phyloP scores from a whole-genome alignment of 2,329 filamentous ascomycete species.

The Paecilomyces formosus region DNA sequence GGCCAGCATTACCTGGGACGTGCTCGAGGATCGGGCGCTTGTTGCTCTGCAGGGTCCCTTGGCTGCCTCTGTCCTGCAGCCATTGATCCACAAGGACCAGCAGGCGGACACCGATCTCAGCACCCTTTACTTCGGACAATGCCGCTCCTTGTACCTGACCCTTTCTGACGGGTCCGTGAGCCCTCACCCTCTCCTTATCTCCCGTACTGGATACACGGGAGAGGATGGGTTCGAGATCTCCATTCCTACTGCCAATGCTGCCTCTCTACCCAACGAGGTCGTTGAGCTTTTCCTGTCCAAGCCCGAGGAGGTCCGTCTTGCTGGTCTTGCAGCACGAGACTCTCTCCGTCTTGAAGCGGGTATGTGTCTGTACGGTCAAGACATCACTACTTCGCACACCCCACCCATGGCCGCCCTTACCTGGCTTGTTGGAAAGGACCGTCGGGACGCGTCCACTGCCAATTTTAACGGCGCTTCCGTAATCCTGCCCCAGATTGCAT shows the following conservation, averaged over 20 bases:
- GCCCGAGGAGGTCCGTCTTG: conserved; percentile 64
- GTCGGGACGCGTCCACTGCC: conserved; percentile 49
- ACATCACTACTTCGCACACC: conserved; percentile 72
- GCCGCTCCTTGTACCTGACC: conserved; percentile 57
- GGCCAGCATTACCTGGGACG: conserved; percentile 57
- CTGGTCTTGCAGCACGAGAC: conserved; percentile 84
- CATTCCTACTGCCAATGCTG: conserved; percentile 59
- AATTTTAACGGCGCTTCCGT: conserved; percentile 80
- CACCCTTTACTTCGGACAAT: conserved; percentile 74
- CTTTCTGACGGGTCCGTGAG: conserved; percentile 47
- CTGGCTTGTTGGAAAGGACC: conserved; percentile 81
- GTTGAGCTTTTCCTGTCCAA: conserved; percentile 62
- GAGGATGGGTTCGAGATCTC: conserved; percentile 98
- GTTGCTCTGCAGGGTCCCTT: conserved; percentile 85
- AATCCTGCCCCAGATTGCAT: conserved; percentile 64
- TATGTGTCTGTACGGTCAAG: conserved; percentile 99
- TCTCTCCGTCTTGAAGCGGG: conserved; percentile 90
- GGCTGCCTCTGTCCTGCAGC: conserved; percentile 60
- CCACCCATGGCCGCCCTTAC: conserved; percentile 58
- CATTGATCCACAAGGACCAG: conserved; percentile 48
- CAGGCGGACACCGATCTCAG: conserved; percentile 48
- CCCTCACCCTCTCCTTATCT: conserved; percentile 59
- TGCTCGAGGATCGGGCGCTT: conserved; percentile 66
- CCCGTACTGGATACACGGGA: conserved; percentile 88
- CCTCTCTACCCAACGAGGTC: conserved; percentile 40